phyloP scores from a whole-genome alignment of 352 stramenopile species.

The Peronospora farinosa region DNA sequence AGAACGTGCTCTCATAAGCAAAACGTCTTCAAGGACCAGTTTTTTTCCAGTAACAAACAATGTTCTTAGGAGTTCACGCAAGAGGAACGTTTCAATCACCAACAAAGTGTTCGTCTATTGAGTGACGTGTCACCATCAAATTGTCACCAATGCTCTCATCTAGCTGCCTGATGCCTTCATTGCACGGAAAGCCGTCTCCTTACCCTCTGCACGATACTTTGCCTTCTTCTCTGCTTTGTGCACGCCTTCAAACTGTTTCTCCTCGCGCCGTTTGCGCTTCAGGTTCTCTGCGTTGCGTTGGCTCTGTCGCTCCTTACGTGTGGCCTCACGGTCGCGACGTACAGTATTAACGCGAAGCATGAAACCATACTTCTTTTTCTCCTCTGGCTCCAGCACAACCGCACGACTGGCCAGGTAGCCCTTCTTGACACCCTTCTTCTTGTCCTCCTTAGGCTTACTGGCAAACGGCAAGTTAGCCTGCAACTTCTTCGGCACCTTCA shows the following conservation, averaged over 20 bases:
- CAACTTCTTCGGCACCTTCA: slow-evolving; percentile 97
- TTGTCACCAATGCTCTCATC: too few species aligned
- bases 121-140: too few species aligned
- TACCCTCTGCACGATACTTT: slow-evolving; percentile 78
- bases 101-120: too few species aligned
- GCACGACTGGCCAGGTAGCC: slow-evolving; percentile 86
- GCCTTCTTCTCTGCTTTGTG: slow-evolving; percentile 83
- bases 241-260: slow-evolving; percentile 83
- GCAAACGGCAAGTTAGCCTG: slow-evolving; percentile 94
- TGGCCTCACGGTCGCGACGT: slow-evolving; percentile 93
- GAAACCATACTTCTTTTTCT: slow-evolving; percentile 96
- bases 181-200: slow-evolving; percentile 53
- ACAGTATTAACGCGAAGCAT: slow-evolving; percentile 97
- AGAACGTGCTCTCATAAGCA: too few species aligned
- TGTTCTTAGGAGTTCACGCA: too few species aligned
- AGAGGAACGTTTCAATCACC: too few species aligned
- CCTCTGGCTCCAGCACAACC: slow-evolving; percentile 93
- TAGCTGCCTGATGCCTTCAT: too few species aligned
- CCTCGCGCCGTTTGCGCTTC: slow-evolving; percentile 91
- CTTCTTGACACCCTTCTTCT: slow-evolving; percentile 80
- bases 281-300: slow-evolving; percentile 77
- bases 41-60: too few species aligned
- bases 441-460: slow-evolving; percentile 94
- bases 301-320: slow-evolving; percentile 89
- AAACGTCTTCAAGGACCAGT: too few species aligned